Base-by-base conservation (phyloP, 768 basidiomycete genomes). In the Fomitopsis serialis region DNA sequence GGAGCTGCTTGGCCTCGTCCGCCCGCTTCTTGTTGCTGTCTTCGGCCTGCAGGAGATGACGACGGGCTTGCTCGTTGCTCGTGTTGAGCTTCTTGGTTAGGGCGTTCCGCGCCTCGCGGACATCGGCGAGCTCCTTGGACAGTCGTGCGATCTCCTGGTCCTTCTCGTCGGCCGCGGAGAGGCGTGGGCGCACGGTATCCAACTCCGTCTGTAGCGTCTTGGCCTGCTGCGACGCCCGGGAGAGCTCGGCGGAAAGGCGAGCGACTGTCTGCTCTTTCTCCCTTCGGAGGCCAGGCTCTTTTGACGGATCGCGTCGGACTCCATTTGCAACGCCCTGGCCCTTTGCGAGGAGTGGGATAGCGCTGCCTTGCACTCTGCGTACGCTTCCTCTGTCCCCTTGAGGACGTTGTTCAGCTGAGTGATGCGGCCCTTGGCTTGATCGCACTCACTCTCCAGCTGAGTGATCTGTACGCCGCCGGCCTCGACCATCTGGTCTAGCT, bases 61-160 rank as follows among this genome's bases (percentile, higher is more conserved):
- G 34, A 12, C 24, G 8, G 13, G 36, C 8, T 22, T 36, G 34
- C 22, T 49, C 48, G 11, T 40, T 49, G 15, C n/a, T 27, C 34
- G 36, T 27, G 48, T 40, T 40, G n/a, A 49, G 35, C 12, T 12
- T 49, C 24, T 49, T 36, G 34, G 34, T 19, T 8, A 49, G 36
- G 2, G n/a, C 24, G 22, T 19, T 34, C 5, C 48, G 48, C 19
- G 48, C 25, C 21, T 49, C 48, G n/a, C 35, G 34, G 11, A 27
- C 34, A 13, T 49, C 48, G 2, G 48, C 34, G 8, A 49, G 48
- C 22, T 49, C 48, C 48, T 37, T 49, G 19, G n/a, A 36, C n/a
- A 49, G 36, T 12, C 36, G 48, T 11, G 19, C 24, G 35, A 49
- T 49, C 48, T 49, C 37, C 37, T 40, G 13, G 15, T 40, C 37